Evolutionary conservation across 169 alveolate genomes (phyloP), one percentile per base, ranked within the genome.

Genomic region (Cyclospora cayetanensis): DNA sequence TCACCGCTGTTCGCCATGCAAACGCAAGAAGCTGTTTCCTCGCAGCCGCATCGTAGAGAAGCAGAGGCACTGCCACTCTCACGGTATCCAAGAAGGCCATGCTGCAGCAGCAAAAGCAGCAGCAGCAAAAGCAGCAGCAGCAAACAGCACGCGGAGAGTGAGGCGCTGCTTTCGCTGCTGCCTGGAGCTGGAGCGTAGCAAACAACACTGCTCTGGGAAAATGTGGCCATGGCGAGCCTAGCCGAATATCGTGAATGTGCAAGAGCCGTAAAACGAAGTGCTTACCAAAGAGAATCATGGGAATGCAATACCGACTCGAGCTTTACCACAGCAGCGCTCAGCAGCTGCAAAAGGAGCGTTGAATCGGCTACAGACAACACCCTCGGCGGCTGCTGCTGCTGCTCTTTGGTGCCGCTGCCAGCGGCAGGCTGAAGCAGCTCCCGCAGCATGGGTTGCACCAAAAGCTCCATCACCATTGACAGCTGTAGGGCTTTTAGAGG

Each of bases 41-140:
- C 53, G 83, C 83, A 7, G 31, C 37, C 34, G 34, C 31, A 39
- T 70, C 83, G 53, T 70, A 70, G 34, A 70, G n/a, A 25, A 70
- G 83, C 83, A 70, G 53, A 50, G 43, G 83, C 83, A 70, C 83
- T 0, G 83, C 83, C 53, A 70, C 83, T 27, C 83, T 18, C 15
- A 70, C 53, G 4, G 83, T 70, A 22, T 70, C 83, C 55, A 70
- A 37, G 53, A 70, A 70, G 55, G 83, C 83, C 83, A 70, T 70
- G 83, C 83, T 70, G 83, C 83, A 70, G 83, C 55, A 70, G 55
- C 83, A 70, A 20, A 50, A 70, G 55, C 83, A 70, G 53, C 83
- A 70, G 41, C 83, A 70, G 35, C 34, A 15, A 7, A 2, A 42
- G 4, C 43, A 0, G 79, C 79, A 66, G 79, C 46, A 3, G 4